These are phyloP conservation scores for Sarocladium oryzae DNA, from an alignment of 2,329 filamentous ascomycete genomes.

Conservation along the genomic window DNA sequence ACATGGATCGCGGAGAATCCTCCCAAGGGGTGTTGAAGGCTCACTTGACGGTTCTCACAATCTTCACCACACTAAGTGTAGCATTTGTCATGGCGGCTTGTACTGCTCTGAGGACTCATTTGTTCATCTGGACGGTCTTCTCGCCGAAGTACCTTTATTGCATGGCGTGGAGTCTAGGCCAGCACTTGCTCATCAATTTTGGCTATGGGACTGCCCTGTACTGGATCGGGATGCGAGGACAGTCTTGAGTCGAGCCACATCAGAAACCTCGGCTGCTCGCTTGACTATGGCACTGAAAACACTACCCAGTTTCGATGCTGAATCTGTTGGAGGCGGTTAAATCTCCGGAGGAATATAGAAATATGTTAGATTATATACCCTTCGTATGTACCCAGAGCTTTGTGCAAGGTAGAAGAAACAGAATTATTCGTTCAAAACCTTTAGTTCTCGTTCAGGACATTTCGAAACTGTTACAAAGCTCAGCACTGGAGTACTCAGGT, in stretches of 20 bases:
- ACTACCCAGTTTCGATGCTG: too few species aligned
- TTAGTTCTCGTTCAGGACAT: neutral
- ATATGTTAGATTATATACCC: neutral
- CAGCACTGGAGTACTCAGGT: neutral
- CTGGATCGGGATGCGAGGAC: constrained; percentile 36
- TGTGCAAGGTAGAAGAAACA: constrained; percentile 8
- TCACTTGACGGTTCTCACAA: constrained; percentile 60
- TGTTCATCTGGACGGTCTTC: constrained; percentile 99
- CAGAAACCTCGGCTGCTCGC: too few species aligned
- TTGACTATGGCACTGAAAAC: too few species aligned
- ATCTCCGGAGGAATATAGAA: neutral
- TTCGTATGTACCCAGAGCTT: constrained; percentile 8
- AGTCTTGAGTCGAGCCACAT: neutral
- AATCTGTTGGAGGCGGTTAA: too few species aligned
- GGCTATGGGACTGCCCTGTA: constrained; percentile 53
- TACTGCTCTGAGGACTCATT: constrained; percentile 72
- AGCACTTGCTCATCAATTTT: constrained; percentile 71
- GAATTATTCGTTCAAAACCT: neutral
- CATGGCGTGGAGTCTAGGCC: constrained; percentile 78
- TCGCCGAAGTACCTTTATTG: constrained; percentile 93
- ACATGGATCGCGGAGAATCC: constrained; percentile 14
- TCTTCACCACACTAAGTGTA: constrained; percentile 61
- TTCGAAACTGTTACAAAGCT: neutral
- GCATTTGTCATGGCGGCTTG: constrained; percentile 83
- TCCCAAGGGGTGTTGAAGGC: constrained; percentile 29